Evolutionary conservation across 23 red algal species (phyloP).

Genomic region (Agarophyton chilense): DNA sequence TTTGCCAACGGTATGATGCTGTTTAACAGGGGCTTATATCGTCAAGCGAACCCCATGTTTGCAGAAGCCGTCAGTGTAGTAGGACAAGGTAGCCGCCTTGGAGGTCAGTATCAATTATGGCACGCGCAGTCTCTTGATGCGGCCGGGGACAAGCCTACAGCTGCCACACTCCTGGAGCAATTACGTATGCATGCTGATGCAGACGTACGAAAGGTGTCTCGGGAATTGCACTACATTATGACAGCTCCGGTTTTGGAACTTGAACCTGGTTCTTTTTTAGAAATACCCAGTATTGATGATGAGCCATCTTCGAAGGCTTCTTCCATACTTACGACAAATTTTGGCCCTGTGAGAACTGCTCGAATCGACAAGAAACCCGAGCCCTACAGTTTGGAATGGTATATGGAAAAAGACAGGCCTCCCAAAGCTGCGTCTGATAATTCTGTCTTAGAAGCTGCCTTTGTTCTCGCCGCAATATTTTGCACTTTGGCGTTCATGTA

Average conservation of each 20-base stretch:
- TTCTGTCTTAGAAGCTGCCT: constrained; percentile 24
- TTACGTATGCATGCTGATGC: constrained; percentile 70
- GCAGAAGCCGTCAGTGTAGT: constrained; percentile 51
- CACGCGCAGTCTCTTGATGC: constrained; percentile 92
- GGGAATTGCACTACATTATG: constrained; percentile 86
- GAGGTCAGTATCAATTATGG: constrained; percentile 94
- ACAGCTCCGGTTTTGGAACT: constrained; percentile 80
- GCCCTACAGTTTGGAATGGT: constrained; percentile 93
- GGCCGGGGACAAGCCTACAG: constrained; percentile 66
- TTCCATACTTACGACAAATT: constrained; percentile 18
- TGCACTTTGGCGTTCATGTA: constrained; percentile 47
- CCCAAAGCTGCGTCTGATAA: constrained; percentile 50
- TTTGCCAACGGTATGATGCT: constrained; percentile 67
- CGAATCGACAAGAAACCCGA: constrained; percentile 62
- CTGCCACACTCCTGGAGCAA: constrained; percentile 57
- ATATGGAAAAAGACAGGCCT: constrained; percentile 68
- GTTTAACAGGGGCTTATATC: constrained; percentile 77
- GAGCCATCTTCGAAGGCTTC: constrained; percentile 22
- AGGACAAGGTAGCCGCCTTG: constrained; percentile 52
- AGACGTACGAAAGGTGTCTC: constrained; percentile 87
- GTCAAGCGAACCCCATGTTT: constrained; percentile 42
- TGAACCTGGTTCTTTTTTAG: constrained; percentile 69
- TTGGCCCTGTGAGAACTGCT: constrained; percentile 53
- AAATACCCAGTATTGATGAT: constrained; percentile 65
- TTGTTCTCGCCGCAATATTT: constrained; percentile 21